Conservation (phyloP, 2,329 filamentous ascomycete species). For the Harringtonia lauricola region DNA sequence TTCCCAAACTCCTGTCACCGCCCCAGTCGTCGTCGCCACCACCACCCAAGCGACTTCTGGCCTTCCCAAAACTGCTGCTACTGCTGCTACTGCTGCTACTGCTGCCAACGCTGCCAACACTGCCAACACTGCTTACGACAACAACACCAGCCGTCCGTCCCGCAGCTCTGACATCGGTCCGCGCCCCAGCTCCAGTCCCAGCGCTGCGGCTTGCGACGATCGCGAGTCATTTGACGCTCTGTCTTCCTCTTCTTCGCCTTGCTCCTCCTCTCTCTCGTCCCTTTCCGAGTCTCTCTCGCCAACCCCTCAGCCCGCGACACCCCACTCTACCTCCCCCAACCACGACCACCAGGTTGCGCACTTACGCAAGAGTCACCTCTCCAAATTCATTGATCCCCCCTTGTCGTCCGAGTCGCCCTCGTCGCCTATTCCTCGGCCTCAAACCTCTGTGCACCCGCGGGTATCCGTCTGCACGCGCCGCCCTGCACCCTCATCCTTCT, state of each 20-base stretch:
- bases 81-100: slow-evolving; percentile 3
- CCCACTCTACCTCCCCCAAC: slow-evolving; percentile 22
- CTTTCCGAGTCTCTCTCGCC: slow-evolving; percentile 24
- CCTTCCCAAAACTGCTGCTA: neutral
- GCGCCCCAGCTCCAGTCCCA: slow-evolving; percentile 2
- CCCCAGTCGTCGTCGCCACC: neutral
- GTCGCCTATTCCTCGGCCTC: slow-evolving; percentile 3
- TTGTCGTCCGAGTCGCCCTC: slow-evolving; percentile 14
- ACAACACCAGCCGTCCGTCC: no score
- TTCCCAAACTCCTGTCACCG: neutral
- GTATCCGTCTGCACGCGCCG: neutral
- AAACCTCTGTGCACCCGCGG: neutral
- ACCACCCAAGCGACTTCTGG: neutral
- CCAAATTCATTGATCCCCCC: slow-evolving; percentile 25
- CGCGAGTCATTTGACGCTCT: slow-evolving; percentile 21
- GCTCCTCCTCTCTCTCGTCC: slow-evolving; percentile 16
- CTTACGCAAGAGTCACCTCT: slow-evolving; percentile 14
- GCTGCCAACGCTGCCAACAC: neutral
- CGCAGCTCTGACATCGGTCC: no score
- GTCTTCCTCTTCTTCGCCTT: slow-evolving; percentile 8
- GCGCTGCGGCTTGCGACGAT: slow-evolving; percentile 15
- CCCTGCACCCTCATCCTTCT: slow-evolving; percentile 1
- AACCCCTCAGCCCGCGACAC: slow-evolving; percentile 33
- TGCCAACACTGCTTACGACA: no score
- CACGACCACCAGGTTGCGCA: slow-evolving; percentile 8